These are phyloP conservation scores for Coemansia brasiliensis DNA, from an alignment of 192 early-diverging fungal species.

Conservation along the genomic window DNA sequence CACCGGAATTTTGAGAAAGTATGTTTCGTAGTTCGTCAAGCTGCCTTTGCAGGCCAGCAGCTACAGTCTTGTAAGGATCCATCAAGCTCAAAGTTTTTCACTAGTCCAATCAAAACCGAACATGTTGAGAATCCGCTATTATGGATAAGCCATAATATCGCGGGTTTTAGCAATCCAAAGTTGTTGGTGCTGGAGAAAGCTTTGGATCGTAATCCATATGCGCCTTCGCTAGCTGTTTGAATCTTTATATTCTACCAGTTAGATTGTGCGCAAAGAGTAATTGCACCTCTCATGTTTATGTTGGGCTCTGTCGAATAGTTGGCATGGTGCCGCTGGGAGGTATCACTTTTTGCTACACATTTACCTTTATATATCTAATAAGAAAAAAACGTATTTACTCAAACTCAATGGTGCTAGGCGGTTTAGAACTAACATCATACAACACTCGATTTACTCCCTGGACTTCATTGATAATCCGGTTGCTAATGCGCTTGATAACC, in stretches of 20 bases:
- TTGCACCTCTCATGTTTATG: too few relatives aligned
- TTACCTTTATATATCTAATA: too few relatives aligned
- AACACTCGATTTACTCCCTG: conserved; percentile 96
- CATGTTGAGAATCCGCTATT: neutral
- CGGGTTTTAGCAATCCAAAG: too few relatives aligned
- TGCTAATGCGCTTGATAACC: conserved; percentile 89
- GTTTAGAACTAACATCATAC: conserved; percentile 96
- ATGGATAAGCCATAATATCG: conserved; percentile 2
- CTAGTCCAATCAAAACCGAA: neutral
- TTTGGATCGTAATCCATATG: neutral
- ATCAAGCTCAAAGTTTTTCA: neutral
- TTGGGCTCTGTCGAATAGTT: too few relatives aligned
- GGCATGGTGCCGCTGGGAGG: too few relatives aligned
- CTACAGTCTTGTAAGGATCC: conserved; percentile 2
- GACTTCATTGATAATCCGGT: conserved; percentile 98
- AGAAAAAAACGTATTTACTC: too few relatives aligned
- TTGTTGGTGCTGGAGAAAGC: too few relatives aligned
- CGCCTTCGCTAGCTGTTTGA: conserved; percentile 8
- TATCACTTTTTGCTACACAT: too few relatives aligned
- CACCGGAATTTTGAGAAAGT: conserved; percentile 3
- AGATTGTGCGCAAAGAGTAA: conserved; percentile 9
- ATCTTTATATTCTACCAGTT: conserved; percentile 2
- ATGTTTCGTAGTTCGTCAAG: conserved; percentile 39
- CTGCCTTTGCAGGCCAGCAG: conserved; percentile 36
- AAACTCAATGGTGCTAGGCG: conserved; percentile 98